Percentiles rank a stretch among this genome's conserved stretches.
Conservation (phyloP, 208 protist genomes). For the Zelonia costaricensis region DNA sequence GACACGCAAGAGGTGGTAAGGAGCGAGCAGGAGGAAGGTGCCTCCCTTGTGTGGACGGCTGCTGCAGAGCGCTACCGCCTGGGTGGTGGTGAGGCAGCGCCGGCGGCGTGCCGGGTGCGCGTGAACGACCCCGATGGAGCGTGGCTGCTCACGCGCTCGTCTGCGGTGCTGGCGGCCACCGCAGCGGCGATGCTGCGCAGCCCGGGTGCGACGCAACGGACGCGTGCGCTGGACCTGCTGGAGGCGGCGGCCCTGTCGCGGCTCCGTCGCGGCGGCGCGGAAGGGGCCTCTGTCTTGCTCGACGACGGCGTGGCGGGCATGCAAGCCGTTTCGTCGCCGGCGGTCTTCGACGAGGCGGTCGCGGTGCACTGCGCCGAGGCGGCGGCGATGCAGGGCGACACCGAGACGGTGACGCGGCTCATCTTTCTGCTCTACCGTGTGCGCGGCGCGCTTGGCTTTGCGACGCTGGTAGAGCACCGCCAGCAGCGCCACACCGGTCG, state of each 20-base stretch:
- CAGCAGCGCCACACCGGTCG: slow-evolving; percentile 10
- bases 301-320: background rate
- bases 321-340: background rate
- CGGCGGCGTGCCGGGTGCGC: background rate
- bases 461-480: slow-evolving; percentile 25
- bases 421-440: slow-evolving; percentile 70
- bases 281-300: background rate
- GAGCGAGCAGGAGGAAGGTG: background rate
- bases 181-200: slow-evolving; percentile 44
- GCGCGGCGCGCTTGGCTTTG: slow-evolving; percentile 33
- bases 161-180: slow-evolving; percentile 30
- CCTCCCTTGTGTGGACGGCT: slow-evolving; percentile 3
- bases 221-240: slow-evolving; percentile 37
- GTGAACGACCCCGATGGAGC: slow-evolving; percentile 14
- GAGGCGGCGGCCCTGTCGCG: slow-evolving; percentile 39
- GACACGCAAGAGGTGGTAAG: background rate
- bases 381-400: slow-evolving; percentile 50
- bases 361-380: slow-evolving; percentile 61
- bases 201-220: background rate
- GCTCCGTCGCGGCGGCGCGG: too few relatives aligned
- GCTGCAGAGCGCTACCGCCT: slow-evolving; percentile 8
- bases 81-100: slow-evolving; percentile 1
- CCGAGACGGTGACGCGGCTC: slow-evolving; percentile 63
- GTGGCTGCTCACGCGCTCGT: slow-evolving; percentile 29
- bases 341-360: slow-evolving; percentile 46